Conservation (phyloP, 2,329 filamentous ascomycete species). For the Neopestalotiopsis sp. region DNA sequence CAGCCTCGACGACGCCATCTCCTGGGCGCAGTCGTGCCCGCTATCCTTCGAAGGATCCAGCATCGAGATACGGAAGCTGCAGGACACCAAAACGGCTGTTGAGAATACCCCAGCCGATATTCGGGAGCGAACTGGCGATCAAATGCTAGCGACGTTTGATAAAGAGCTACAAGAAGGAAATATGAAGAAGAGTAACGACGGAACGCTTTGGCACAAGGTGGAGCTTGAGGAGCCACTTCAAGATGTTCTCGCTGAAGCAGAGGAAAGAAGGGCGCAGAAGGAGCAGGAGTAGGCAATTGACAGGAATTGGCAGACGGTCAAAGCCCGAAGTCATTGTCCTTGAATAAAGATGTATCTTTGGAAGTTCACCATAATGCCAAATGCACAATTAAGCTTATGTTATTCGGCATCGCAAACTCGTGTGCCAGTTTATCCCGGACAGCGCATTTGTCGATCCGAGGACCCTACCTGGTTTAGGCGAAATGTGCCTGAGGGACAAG, state of each 20-base stretch:
- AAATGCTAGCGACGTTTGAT: neutral
- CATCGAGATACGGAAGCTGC: no score
- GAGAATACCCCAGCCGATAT: neutral
- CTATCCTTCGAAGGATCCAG: neutral
- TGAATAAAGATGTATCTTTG: no score
- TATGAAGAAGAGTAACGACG: neutral
- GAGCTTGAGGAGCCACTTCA: neutral
- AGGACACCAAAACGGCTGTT: no score
- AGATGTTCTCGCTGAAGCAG: neutral
- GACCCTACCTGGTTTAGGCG: no score
- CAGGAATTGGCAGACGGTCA: neutral
- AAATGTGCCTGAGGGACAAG: no score
- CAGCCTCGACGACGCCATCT: neutral
- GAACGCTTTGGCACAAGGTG: neutral
- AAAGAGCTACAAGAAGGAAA: neutral
- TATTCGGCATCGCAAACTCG: no score
- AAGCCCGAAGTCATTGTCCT: no score
- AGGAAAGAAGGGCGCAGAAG: neutral
- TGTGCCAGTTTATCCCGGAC: no score
- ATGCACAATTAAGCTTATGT: no score
- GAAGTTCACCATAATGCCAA: no score
- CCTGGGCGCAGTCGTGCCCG: constrained; percentile 8
- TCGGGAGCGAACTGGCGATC: neutral
- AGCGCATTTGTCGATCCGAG: no score
- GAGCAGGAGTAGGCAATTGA: constrained; percentile 42